Evolutionary conservation across 73 alveolate species (phyloP).

Genomic region (Uronychia binucleata): DNA sequence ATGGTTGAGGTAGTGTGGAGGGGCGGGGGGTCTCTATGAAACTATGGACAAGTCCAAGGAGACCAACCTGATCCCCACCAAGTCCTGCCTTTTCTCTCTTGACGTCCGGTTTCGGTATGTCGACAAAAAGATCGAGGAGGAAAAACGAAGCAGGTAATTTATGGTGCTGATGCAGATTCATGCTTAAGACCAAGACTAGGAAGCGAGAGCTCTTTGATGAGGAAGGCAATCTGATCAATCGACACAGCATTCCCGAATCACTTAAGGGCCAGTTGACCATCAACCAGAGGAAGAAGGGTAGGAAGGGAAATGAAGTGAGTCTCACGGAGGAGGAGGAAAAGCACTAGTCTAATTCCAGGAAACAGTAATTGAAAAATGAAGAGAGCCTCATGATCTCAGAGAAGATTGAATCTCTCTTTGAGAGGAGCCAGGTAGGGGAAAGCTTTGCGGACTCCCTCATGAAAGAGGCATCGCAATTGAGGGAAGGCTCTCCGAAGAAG

Average conservation of each 20-base stretch:
- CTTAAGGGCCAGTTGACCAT: background rate
- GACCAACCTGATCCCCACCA: slow-evolving; percentile 37
- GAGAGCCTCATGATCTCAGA: too few species aligned
- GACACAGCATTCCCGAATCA: slow-evolving; percentile 3
- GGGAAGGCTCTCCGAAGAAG: too few species aligned
- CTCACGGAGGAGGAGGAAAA: background rate
- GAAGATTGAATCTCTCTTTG: too few species aligned
- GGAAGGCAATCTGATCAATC: slow-evolving; percentile 2
- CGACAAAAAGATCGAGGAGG: slow-evolving; percentile 49
- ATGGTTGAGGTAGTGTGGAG: too few species aligned
- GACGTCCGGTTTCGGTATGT: slow-evolving; percentile 54
- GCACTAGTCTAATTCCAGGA: too few species aligned
- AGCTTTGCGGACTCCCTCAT: too few species aligned
- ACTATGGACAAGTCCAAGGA: background rate
- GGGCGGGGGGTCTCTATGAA: background rate
- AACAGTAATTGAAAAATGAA: too few species aligned
- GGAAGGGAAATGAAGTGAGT: too few species aligned
- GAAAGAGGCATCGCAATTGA: too few species aligned
- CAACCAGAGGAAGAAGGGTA: background rate
- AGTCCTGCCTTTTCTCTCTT: slow-evolving; percentile 39
- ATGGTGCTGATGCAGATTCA: background rate
- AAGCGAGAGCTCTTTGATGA: background rate
- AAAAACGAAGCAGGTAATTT: slow-evolving; percentile 4
- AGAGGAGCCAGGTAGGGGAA: too few species aligned
- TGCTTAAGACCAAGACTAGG: background rate